Evolutionary conservation across 140 eudicot genomes (phyloP).

Genomic region (Stevia rebaudiana): DNA sequence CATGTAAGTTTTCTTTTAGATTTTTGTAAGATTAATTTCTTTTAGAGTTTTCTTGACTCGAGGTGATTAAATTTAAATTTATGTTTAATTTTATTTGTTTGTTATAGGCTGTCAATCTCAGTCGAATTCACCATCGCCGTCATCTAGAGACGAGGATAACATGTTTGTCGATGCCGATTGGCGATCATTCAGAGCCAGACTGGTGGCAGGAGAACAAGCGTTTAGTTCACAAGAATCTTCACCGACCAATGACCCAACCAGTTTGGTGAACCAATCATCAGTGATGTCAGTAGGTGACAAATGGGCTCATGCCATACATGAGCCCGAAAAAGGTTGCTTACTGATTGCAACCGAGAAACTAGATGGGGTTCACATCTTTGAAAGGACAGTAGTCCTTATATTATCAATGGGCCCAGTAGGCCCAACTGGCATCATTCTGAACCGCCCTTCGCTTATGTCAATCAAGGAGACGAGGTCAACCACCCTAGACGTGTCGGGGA

Average conservation of each 20-base stretch:
- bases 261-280: constrained; percentile 26
- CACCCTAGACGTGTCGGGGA: constrained; percentile 44
- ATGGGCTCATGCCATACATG: constrained; percentile 88
- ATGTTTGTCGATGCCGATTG: constrained; percentile 49
- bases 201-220: constrained; percentile 62
- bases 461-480: constrained; percentile 71
- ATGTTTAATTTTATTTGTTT: neutral
- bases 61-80: too few relatives aligned
- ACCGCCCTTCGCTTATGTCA: constrained; percentile 95
- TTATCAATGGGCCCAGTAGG: constrained; percentile 66
- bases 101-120: constrained; percentile 57
- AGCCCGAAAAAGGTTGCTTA: constrained; percentile 93
- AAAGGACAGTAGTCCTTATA: constrained; percentile 74
- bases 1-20: constrained; percentile 40
- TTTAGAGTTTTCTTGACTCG: too few relatives aligned
- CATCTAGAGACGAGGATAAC: constrained; percentile 46
- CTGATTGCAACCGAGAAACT: constrained; percentile 86
- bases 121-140: constrained; percentile 41
- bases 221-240: constrained; percentile 31
- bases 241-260: constrained; percentile 24
- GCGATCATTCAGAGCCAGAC: constrained; percentile 81
- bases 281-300: constrained; percentile 47
- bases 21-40: neutral
- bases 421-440: constrained; percentile 81
- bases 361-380: constrained; percentile 93